These are phyloP conservation scores for Brassica napus DNA, from an alignment of 345 rosid genomes.

Conservation along the genomic window Da-Ae NC_063444.1:33317501-33318000, in stretches of 20 bases:
- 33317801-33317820: background rate
- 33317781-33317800: background rate
- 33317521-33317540: background rate
- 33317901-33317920: background rate
- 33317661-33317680: background rate
- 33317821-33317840: background rate
- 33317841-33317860: background rate
- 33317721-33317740: no score
- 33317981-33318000: background rate
- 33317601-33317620: background rate
- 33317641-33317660: background rate
- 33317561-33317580: background rate
- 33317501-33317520: background rate
- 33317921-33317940: background rate
- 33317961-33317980: background rate
- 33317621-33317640: background rate
- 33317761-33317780: no score
- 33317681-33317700: no score
- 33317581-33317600: background rate
- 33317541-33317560: background rate
- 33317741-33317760: no score
- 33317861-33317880: background rate
- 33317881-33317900: background rate
- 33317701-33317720: no score
- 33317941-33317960: background rate